Percentiles rank a stretch among this genome's conserved stretches.
These are phyloP conservation scores for Trichoderma erinaceum DNA, from an alignment of 495 filamentous ascomycete species.

Conservation along the genomic window DNA sequence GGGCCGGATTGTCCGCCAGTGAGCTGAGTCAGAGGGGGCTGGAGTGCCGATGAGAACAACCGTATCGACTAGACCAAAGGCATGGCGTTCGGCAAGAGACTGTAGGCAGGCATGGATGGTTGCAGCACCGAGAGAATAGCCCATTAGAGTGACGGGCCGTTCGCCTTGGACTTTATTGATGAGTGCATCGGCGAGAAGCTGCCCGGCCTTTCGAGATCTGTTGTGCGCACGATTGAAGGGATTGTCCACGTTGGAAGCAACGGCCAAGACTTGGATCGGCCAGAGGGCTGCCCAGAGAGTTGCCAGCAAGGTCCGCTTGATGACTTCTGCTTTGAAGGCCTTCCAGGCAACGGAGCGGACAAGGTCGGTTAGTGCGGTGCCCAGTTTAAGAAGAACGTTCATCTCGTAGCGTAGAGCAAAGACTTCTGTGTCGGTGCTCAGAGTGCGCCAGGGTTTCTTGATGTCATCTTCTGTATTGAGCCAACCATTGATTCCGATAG, in stretches of 20 bases:
- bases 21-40: conserved; percentile 54
- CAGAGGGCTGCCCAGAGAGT: conserved; percentile 67
- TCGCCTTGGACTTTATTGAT: conserved; percentile 82
- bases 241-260: conserved; percentile 66
- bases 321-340: conserved; percentile 61
- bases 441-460: conserved; percentile 65
- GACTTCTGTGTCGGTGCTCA: conserved; percentile 62
- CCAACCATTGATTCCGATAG: conserved; percentile 83
- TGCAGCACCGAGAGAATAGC: conserved; percentile 78
- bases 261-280: conserved; percentile 65
- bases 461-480: conserved; percentile 63
- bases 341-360: conserved; percentile 67
- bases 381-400: conserved; percentile 65
- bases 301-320: conserved; percentile 69
- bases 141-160: conserved; percentile 74
- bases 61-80: conserved; percentile 74
- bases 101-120: conserved; percentile 74
- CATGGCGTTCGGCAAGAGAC: conserved; percentile 59
- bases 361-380: conserved; percentile 59
- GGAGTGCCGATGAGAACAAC: conserved; percentile 80
- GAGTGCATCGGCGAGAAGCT: conserved; percentile 75
- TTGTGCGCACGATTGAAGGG: conserved; percentile 74
- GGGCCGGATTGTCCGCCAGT: conserved; percentile 64
- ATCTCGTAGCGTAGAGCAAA: conserved; percentile 82
- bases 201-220: conserved; percentile 74